Evolutionary conservation across 805 yeast species (phyloP).

Genomic region (Wickerhamomyces xylosicus): DNA sequence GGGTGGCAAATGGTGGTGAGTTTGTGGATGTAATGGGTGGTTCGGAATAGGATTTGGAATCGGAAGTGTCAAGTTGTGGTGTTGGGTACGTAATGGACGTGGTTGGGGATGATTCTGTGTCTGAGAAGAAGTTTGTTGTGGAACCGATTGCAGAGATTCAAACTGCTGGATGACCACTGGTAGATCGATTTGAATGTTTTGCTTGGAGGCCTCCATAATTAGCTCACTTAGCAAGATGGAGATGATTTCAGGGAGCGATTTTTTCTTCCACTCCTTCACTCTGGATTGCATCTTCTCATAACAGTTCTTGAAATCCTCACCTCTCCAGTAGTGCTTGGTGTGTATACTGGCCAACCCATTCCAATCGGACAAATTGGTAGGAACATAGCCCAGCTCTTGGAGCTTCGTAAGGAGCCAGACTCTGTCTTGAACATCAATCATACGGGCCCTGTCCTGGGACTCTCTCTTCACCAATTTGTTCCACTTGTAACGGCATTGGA

Average conservation of each 20-base stretch:
- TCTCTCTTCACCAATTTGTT: constrained; percentile 64
- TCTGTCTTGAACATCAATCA: constrained; percentile 36
- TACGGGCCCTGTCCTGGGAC: constrained; percentile 31
- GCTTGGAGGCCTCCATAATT: constrained; percentile 10
- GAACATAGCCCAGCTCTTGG: constrained; percentile 30
- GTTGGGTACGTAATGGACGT: background rate
- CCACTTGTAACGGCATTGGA: constrained; percentile 96
- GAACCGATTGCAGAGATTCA: background rate
- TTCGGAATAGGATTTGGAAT: background rate
- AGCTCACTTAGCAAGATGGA: constrained; percentile 17
- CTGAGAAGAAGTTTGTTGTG: background rate
- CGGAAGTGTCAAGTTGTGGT: background rate
- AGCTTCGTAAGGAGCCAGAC: constrained; percentile 38
- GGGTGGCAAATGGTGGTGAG: background rate
- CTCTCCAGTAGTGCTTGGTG: constrained; percentile 40
- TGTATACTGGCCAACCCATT: constrained; percentile 38
- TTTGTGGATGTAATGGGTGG: background rate
- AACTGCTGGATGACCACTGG: constrained; percentile 15
- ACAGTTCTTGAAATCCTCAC: constrained; percentile 48
- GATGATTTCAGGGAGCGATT: constrained; percentile 25
- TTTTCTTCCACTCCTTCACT: constrained; percentile 37
- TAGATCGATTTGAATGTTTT: constrained; percentile 10
- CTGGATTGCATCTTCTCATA: constrained; percentile 49
- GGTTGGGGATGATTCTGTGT: background rate
- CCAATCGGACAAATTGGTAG: constrained; percentile 42